Percentiles rank a stretch among this genome's conserved stretches.
phyloP scores from a whole-genome alignment of 805 yeast genomes.

The Metschnikowia orientalis region DNA sequence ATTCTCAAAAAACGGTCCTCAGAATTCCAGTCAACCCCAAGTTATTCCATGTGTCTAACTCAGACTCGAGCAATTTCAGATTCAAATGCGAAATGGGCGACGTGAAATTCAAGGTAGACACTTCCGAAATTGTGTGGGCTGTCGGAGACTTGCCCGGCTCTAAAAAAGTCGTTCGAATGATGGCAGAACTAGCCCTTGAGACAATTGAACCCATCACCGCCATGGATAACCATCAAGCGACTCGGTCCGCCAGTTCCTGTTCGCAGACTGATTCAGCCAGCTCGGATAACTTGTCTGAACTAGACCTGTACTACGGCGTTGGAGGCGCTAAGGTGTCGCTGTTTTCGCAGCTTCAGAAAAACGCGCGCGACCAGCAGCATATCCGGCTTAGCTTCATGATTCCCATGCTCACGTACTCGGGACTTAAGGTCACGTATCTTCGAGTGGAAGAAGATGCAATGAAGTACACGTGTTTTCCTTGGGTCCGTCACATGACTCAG shows the following conservation, averaged over 20 bases:
- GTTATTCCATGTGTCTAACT: constrained; percentile 24
- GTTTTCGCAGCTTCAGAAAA: constrained; percentile 16
- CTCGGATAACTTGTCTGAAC: constrained; percentile 10
- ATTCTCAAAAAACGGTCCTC: constrained; percentile 28
- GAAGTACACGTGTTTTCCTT: constrained; percentile 67
- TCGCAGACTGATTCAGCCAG: no score
- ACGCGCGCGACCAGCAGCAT: constrained; percentile 10
- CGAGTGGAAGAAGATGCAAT: constrained; percentile 61
- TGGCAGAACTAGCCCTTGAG: constrained; percentile 40
- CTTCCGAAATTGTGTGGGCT: constrained; percentile 68
- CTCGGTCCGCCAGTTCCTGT: no score
- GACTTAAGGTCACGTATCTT: constrained; percentile 60
- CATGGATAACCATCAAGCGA: no score
- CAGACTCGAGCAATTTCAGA: constrained; percentile 13
- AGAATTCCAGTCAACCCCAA: constrained; percentile 34
- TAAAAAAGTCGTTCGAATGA: constrained; percentile 48
- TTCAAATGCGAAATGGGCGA: constrained; percentile 64
- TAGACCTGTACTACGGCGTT: constrained; percentile 33
- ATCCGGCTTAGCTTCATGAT: constrained; percentile 29
- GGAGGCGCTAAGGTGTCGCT: constrained; percentile 30
- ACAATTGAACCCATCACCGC: constrained; percentile 1
- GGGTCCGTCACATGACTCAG: constrained; percentile 59
- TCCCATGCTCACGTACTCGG: constrained; percentile 57
- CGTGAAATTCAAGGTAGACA: constrained; percentile 68
- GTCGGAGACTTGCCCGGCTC: constrained; percentile 61